phyloP scores from a whole-genome alignment of 176 grass and related monocot genomes.

The Rhynchospora pubera region DNA sequence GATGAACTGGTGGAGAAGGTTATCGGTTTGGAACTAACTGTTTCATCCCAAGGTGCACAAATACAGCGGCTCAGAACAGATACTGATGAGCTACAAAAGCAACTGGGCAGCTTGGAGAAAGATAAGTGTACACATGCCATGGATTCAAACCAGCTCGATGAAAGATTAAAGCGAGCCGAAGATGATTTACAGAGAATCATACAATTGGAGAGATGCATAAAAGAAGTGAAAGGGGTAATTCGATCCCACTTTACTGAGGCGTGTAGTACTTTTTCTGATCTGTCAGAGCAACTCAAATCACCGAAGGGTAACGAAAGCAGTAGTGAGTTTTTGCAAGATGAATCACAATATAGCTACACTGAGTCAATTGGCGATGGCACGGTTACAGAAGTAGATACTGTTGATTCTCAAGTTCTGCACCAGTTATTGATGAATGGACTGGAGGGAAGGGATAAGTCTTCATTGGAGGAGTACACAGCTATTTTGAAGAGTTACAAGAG shows the following conservation, averaged over 20 bases:
- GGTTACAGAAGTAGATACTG: not conserved
- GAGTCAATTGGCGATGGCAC: not conserved
- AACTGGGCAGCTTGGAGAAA: conserved; percentile 45
- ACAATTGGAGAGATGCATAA: conserved; percentile 50
- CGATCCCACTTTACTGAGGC: conserved; percentile 52
- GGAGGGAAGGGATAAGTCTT: conserved; percentile 54
- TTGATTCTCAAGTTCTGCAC: conserved; percentile 19
- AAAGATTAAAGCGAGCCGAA: conserved; percentile 54
- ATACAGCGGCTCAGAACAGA: conserved; percentile 58
- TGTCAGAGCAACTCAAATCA: conserved; percentile 59
- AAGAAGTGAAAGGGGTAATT: conserved; percentile 49
- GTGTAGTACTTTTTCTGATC: conserved; percentile 36
- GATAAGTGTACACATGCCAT: conserved; percentile 24
- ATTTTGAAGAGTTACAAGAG: conserved; percentile 61
- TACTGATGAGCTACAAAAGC: conserved; percentile 49
- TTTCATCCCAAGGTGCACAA: conserved; percentile 74
- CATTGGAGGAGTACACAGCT: conserved; percentile 42
- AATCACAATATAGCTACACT: not conserved
- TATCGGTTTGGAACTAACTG: conserved; percentile 68
- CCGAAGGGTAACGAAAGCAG: conserved; percentile 13
- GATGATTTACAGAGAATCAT: conserved; percentile 51
- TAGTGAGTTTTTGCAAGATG: not conserved
- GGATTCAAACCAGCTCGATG: conserved; percentile 33
- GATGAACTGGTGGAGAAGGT: conserved; percentile 82
- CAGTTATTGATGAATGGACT: conserved; percentile 35